Conservation (phyloP, 345 rosid genomes). For the Dimocarpus longan region DNA sequence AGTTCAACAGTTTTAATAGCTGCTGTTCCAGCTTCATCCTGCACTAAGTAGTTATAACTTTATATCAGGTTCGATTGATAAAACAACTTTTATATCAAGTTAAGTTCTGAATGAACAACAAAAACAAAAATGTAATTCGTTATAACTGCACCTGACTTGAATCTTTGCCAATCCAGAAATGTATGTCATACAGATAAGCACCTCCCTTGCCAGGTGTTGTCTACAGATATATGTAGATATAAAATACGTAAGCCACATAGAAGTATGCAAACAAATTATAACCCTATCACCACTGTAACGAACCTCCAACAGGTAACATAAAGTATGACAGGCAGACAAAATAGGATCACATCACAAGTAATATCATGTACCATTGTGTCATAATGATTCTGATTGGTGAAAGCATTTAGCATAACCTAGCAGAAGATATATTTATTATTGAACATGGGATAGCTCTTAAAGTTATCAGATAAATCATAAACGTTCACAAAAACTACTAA, state of each 20-base stretch:
- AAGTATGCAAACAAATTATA: background rate
- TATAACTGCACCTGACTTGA: conserved; percentile 76
- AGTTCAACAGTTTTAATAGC: conserved; percentile 97
- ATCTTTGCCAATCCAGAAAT: conserved; percentile 99
- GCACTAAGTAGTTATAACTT: conserved; percentile 16
- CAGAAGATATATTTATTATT: background rate
- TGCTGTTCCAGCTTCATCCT: conserved; percentile 99
- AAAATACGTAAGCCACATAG: conserved; percentile 21
- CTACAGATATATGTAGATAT: conserved; percentile 42
- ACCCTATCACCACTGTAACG: background rate
- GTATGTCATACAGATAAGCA: conserved; percentile 78
- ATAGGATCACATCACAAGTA: background rate
- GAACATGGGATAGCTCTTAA: background rate
- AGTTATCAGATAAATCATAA: background rate
- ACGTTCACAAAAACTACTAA: background rate
- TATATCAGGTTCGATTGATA: background rate
- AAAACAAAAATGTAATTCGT: background rate
- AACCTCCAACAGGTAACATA: conserved; percentile 23
- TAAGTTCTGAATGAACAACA: background rate
- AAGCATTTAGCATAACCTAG: background rate
- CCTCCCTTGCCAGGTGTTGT: conserved; percentile 85
- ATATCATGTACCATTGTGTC: background rate
- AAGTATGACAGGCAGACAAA: background rate
- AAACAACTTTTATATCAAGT: background rate
- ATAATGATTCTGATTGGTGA: background rate